Evolutionary conservation across 2,329 filamentous ascomycete species (phyloP).

Genomic region (Beauveria caledonica): DNA sequence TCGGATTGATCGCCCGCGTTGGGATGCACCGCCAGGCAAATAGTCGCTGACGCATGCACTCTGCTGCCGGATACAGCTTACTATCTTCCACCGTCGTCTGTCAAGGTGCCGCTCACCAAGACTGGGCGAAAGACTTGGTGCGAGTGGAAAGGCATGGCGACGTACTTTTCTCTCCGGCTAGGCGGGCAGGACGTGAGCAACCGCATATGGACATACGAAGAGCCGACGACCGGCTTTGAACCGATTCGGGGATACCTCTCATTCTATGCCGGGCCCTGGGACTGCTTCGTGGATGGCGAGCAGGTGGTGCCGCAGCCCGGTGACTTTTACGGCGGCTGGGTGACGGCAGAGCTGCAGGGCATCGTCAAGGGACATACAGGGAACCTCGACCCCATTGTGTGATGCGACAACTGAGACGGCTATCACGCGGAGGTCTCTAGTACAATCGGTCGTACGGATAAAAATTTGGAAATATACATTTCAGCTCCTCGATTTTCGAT

Average conservation of each 20-base stretch:
- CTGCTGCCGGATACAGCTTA: slow-evolving; percentile 36
- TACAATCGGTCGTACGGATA: no score
- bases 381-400: slow-evolving; percentile 30
- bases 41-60: background rate
- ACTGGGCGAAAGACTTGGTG: slow-evolving; percentile 41
- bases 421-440: no score
- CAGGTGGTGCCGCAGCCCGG: slow-evolving; percentile 50
- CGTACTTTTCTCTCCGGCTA: slow-evolving; percentile 41
- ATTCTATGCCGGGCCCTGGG: slow-evolving; percentile 54
- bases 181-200: slow-evolving; percentile 33
- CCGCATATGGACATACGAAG: slow-evolving; percentile 52
- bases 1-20: background rate
- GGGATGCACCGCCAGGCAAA: background rate
- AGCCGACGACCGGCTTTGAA: slow-evolving; percentile 42
- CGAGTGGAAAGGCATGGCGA: slow-evolving; percentile 54
- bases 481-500: no score
- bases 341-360: slow-evolving; percentile 51
- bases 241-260: slow-evolving; percentile 47
- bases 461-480: no score
- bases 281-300: slow-evolving; percentile 55
- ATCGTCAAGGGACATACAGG: slow-evolving; percentile 36
- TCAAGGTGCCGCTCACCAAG: slow-evolving; percentile 38
- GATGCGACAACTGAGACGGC: background rate
- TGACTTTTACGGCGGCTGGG: slow-evolving; percentile 59
- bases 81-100: slow-evolving; percentile 45